Evolutionary conservation across 192 early-diverging fungal genomes (phyloP), one percentile per base, ranked within the genome.

Genomic region (Hyaloraphidium curvatum): DNA sequence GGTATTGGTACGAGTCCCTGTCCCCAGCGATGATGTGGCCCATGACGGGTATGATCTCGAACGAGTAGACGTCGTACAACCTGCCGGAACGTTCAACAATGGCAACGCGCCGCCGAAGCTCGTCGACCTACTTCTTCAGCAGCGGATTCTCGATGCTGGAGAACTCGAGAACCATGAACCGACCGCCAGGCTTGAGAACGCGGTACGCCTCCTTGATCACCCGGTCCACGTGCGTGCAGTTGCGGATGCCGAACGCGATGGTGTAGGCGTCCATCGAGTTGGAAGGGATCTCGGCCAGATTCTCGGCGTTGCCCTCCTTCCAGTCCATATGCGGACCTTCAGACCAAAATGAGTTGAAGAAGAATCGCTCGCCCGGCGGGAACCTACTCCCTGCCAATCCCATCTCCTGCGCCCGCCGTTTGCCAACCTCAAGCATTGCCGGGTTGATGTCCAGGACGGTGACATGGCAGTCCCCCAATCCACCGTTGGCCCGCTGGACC

Each of bases 241-340:
- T 98, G 56, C 91, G 79, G 58, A 98, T 98, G 19, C 94, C 94
- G 69, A 96, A 96, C 22, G 94, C 90, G 53, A 98, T 98, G 1
- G 91, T 89, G 62, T 93, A 98, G 0, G 80, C 82, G 62, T 98
- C 94, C 40, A 88, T 76, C 11, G 81, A 80, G 27, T 78, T 72
- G 59, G 81, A 76, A 2, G 78, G 69, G 35, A 96, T 77, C 27
- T 71, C 63, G 16, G 66, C 74, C 40, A 97, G 67, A 27, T 81
- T 63, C 65, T 97, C 91, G 11, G 93, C 93, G 58, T 97, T 93
- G 27, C 87, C 88, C 16, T 83, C 83, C 30, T 75, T 64, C 60
- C 90, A 92, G 1, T 61, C 57, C 4, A 88, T 74, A 52, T 88
- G 76, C 4, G 62, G 62, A 2, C 75, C 73, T 70, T 43, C 30